Conservation (phyloP, 1,139 yeast genomes). For the Debaryomyces nepalensis region DNA sequence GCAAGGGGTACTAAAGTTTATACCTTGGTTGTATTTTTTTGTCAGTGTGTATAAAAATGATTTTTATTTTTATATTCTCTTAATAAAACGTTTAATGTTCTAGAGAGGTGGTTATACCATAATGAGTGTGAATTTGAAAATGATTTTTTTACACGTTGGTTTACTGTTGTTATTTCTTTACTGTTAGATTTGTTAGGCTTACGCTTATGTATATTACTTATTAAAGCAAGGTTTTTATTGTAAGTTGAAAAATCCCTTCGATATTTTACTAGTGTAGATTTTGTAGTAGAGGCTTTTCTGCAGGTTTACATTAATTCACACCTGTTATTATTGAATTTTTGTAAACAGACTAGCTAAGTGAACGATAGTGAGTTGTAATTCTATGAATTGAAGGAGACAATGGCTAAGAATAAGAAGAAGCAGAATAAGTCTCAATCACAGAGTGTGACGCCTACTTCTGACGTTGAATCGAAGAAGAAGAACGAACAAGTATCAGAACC, state of each 20-base stretch:
- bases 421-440: conserved; percentile 16
- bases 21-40: conserved; percentile 16
- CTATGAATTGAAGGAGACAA: conserved; percentile 13
- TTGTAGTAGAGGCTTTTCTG: conserved; percentile 4
- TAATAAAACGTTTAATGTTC: conserved; percentile 20
- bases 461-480: background rate
- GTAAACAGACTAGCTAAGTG: conserved; percentile 3
- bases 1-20: conserved; percentile 13
- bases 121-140: conserved; percentile 3
- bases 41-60: conserved; percentile 19
- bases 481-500: conserved; percentile 1
- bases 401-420: conserved; percentile 40
- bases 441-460: background rate
- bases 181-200: conserved; percentile 9
- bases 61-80: conserved; percentile 13
- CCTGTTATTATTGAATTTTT: conserved; percentile 7
- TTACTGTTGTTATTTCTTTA: conserved; percentile 2
- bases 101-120: conserved; percentile 1
- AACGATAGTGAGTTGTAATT: background rate
- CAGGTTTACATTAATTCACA: conserved; percentile 7
- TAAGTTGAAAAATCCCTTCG: conserved; percentile 1
- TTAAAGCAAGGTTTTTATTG: conserved; percentile 4
- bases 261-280: background rate
- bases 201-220: conserved; percentile 8
- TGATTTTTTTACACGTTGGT: conserved; percentile 1